phyloP scores from a whole-genome alignment of 1,284 basidiomycete species.

The Boletellus deceptivus region DNA sequence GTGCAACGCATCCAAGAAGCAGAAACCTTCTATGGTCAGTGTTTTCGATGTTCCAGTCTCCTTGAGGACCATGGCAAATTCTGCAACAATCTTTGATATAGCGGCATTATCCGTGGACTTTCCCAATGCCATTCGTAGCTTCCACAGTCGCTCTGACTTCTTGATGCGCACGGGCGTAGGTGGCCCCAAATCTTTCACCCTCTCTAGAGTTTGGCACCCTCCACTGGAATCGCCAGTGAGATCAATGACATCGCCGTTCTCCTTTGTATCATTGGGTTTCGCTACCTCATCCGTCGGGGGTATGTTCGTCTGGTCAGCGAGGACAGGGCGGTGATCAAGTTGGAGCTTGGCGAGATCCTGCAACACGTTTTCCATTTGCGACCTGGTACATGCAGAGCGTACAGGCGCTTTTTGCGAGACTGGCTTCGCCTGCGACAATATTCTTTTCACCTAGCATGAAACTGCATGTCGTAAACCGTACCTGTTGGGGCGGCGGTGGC shows the following conservation, averaged over 20 bases:
- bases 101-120: slow-evolving; percentile 52
- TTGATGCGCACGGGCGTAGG: slow-evolving; percentile 35
- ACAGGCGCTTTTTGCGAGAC: slow-evolving; percentile 29
- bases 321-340: slow-evolving; percentile 46
- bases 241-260: slow-evolving; percentile 40
- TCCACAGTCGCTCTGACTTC: slow-evolving; percentile 55
- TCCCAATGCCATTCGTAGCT: slow-evolving; percentile 42
- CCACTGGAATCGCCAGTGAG: slow-evolving; percentile 49
- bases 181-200: slow-evolving; percentile 17
- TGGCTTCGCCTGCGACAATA: slow-evolving; percentile 20
- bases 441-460: slow-evolving; percentile 1
- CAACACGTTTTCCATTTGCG: slow-evolving; percentile 53
- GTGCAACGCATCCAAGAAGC: slow-evolving; percentile 63
- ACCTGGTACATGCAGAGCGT: slow-evolving; percentile 30
- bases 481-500: slow-evolving; percentile 52
- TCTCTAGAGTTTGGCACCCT: slow-evolving; percentile 29
- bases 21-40: slow-evolving; percentile 68
- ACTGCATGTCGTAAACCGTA: slow-evolving; percentile 9
- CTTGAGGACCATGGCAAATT: slow-evolving; percentile 59
- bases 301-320: slow-evolving; percentile 51
- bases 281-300: slow-evolving; percentile 34
- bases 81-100: slow-evolving; percentile 51
- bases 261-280: slow-evolving; percentile 33
- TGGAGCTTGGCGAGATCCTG: slow-evolving; percentile 57
- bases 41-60: slow-evolving; percentile 63